A percentile compares a stretch with the other conserved stretches of the same genome.
Conservation (phyloP, 2,329 filamentous ascomycete species). For the Dactylonectria macrodidyma region DNA sequence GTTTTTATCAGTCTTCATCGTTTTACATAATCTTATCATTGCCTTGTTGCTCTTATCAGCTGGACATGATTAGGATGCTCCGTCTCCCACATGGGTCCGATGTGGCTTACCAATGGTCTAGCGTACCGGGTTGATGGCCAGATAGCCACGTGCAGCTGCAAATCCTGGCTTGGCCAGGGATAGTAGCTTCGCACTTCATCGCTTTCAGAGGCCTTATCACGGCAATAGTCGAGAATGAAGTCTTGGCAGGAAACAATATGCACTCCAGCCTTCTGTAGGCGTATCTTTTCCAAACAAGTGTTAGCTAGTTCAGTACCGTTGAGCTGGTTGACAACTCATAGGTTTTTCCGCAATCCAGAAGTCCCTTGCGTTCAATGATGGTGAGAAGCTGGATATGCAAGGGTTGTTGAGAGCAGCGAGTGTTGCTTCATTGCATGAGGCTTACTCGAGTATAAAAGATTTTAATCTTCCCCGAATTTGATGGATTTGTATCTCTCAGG, state of each 20-base stretch:
- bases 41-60: not conserved
- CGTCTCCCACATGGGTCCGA: not conserved
- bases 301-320: not conserved
- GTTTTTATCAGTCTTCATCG: not conserved
- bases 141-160: not conserved
- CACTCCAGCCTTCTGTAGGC: not conserved
- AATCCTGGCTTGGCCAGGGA: not conserved
- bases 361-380: not conserved
- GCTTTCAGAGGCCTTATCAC: not conserved
- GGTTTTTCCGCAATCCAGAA: not conserved
- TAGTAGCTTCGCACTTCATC: not conserved
- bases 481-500: not conserved
- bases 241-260: not conserved
- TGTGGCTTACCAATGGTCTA: not conserved
- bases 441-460: not conserved
- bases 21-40: constrained; percentile 1
- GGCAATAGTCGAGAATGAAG: not conserved
- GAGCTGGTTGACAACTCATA: not conserved
- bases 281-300: not conserved
- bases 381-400: not conserved
- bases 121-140: not conserved
- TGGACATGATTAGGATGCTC: not conserved
- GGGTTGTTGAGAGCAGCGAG: not conserved
- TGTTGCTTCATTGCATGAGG: not conserved
- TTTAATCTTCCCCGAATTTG: not conserved